Conservation (phyloP, 2,329 filamentous ascomycete species). For the Colletotrichum sp. region DNA sequence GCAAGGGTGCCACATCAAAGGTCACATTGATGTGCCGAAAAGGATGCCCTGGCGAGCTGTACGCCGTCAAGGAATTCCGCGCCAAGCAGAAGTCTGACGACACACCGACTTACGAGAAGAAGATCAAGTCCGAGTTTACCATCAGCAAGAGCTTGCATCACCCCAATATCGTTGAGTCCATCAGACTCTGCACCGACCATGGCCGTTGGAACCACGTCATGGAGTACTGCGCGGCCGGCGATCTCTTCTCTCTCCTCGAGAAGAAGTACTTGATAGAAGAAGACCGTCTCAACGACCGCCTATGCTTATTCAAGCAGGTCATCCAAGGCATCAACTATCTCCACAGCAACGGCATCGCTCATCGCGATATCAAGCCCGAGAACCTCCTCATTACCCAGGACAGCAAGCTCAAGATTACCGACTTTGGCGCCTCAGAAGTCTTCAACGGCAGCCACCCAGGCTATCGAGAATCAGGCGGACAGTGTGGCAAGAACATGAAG, state of each 20-base stretch:
- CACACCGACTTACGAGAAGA: constrained; percentile 78
- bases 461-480: constrained; percentile 71
- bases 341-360: constrained; percentile 83
- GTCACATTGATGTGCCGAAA: constrained; percentile 82
- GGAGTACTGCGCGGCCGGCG: constrained; percentile 87
- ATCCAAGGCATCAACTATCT: constrained; percentile 83
- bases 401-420: constrained; percentile 87
- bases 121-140: constrained; percentile 90
- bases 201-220: constrained; percentile 89
- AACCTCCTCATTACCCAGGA: constrained; percentile 81
- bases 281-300: constrained; percentile 70
- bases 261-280: constrained; percentile 70
- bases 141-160: constrained; percentile 86
- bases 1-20: constrained; percentile 82
- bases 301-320: constrained; percentile 90
- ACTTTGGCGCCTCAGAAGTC: constrained; percentile 89
- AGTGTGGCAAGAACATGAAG: constrained; percentile 75
- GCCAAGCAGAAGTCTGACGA: constrained; percentile 73
- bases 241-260: constrained; percentile 77
- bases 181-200: constrained; percentile 76
- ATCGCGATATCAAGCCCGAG: constrained; percentile 90
- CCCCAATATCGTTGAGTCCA: constrained; percentile 84
- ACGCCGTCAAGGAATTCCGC: constrained; percentile 88
- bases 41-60: constrained; percentile 67
- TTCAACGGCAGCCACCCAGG: constrained; percentile 85